Percentiles rank a stretch among this genome's conserved stretches.
Evolutionary conservation across 768 basidiomycete species (phyloP).

Genomic region (Mycena venus): DNA sequence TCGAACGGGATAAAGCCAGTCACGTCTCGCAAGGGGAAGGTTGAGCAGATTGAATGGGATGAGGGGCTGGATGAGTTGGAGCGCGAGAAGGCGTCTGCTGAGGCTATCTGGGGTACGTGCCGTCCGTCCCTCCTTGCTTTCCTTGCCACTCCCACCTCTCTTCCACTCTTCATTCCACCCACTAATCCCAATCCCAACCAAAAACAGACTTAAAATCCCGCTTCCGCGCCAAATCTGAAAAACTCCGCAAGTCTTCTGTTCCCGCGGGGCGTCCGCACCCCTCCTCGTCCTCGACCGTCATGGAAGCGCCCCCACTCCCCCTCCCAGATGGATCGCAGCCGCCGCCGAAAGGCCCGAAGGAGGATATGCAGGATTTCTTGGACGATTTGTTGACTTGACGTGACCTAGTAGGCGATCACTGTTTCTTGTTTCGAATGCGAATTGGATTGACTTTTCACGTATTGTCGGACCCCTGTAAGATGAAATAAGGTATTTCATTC

Average conservation of each 20-base stretch:
- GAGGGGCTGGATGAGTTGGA: conserved; percentile 6
- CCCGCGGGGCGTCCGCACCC: background rate
- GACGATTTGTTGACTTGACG: conserved; percentile 72
- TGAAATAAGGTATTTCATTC: too few species aligned
- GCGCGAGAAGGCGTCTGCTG: conserved; percentile 3
- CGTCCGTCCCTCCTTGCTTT: background rate
- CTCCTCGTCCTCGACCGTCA: background rate
- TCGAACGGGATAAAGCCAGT: conserved; percentile 40
- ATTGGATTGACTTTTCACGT: too few species aligned
- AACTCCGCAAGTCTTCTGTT: background rate
- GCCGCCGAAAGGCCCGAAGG: conserved; percentile 57
- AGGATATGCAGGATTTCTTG: conserved; percentile 78
- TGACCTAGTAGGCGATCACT: too few species aligned
- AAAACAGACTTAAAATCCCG: conserved; percentile 4
- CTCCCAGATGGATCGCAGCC: conserved; percentile 42
- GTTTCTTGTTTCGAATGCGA: too few species aligned
- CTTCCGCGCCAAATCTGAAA: conserved; percentile 5
- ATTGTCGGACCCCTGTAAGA: too few species aligned
- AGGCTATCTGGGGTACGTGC: background rate
- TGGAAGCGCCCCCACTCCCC: conserved; percentile 70
- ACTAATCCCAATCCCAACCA: background rate
- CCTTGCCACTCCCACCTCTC: background rate
- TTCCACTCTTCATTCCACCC: too few species aligned
- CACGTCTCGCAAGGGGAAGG: conserved; percentile 42
- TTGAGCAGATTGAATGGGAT: conserved; percentile 1